Conservation (phyloP, 164 flowering plant species). For the Chimonanthus praecox region DNA sequence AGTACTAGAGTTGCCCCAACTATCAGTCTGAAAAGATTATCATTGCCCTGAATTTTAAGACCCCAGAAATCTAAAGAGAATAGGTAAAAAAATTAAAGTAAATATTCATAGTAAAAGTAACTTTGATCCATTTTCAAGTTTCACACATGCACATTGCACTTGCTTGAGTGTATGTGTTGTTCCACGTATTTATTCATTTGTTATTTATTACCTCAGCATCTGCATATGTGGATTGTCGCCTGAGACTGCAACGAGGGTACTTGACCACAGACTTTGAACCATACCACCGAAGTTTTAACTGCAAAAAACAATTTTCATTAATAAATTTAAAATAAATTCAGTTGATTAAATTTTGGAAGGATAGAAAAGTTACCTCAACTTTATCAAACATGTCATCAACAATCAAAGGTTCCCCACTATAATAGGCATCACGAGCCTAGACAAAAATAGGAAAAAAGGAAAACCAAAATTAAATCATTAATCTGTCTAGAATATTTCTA, state of each 20-base stretch:
- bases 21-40: no score
- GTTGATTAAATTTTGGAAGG: neutral
- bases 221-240: constrained; percentile 75
- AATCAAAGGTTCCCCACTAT: constrained; percentile 83
- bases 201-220: constrained; percentile 84
- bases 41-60: no score
- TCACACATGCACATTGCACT: no score
- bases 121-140: no score
- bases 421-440: constrained; percentile 88
- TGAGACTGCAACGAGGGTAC: constrained; percentile 93
- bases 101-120: no score
- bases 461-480: neutral
- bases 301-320: constrained; percentile 14
- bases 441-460: neutral
- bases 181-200: no score
- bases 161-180: no score
- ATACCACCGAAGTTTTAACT: constrained; percentile 80
- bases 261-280: constrained; percentile 90
- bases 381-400: constrained; percentile 94
- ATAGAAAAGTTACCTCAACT: constrained; percentile 59
- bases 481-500: neutral
- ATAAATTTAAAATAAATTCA: neutral
- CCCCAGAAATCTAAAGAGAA: no score
- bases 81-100: no score
- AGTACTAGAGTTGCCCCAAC: no score